A percentile compares a stretch with the other conserved stretches of the same genome.
Evolutionary conservation across 306 rosid species (phyloP).

Genomic region (Ziziphus jujuba): DNA sequence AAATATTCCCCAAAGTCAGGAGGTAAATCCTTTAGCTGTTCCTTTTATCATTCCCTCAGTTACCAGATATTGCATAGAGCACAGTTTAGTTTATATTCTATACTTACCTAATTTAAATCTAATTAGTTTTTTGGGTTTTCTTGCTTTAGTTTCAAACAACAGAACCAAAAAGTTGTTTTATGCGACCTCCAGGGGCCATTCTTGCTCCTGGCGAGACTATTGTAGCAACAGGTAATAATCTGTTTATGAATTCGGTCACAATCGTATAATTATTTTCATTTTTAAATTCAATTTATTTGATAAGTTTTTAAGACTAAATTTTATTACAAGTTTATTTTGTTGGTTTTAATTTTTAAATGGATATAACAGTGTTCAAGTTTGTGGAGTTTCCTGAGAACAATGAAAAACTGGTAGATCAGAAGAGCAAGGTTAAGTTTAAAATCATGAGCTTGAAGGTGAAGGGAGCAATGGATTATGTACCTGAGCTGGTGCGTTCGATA

Average conservation of each 20-base stretch:
- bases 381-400: slow-evolving; percentile 91
- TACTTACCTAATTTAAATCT: slow-evolving; percentile 5
- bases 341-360: slow-evolving; percentile 23
- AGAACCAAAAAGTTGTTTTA: slow-evolving; percentile 98
- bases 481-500: slow-evolving; percentile 81
- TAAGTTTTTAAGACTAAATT: background rate
- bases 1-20: background rate
- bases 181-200: slow-evolving; percentile 99
- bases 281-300: background rate
- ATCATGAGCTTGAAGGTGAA: slow-evolving; percentile 99
- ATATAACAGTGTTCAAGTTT: slow-evolving; percentile 81
- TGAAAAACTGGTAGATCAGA: slow-evolving; percentile 76
- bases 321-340: slow-evolving; percentile 4
- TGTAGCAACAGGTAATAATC: slow-evolving; percentile 82
- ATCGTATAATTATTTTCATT: background rate
- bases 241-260: background rate
- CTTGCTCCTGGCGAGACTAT: slow-evolving; percentile 95
- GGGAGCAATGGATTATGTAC: slow-evolving; percentile 80
- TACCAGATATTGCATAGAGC: background rate
- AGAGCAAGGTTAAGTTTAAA: slow-evolving; percentile 89
- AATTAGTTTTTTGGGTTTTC: slow-evolving; percentile 22
- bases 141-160: slow-evolving; percentile 88
- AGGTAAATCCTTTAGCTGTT: background rate
- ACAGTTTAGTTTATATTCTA: background rate
- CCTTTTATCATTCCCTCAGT: background rate